Base-by-base conservation (phyloP, 2,329 filamentous ascomycete genomes). In the Talaromyces sp. region DNA sequence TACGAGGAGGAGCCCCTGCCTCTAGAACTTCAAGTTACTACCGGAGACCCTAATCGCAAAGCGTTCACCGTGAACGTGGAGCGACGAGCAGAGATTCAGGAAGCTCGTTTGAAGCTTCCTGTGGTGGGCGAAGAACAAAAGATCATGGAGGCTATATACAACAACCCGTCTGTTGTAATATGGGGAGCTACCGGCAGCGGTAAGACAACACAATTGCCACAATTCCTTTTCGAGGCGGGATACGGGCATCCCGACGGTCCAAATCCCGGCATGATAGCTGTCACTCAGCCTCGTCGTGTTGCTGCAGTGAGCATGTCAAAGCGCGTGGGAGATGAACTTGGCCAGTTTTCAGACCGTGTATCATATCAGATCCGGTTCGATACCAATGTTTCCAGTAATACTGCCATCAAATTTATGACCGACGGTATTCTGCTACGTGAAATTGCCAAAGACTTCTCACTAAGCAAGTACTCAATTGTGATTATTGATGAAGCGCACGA, bases 401-500 rank as follows among this genome's bases (percentile, higher is more conserved):
- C 95, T 0, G 90, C 92, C 6, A 87, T 99, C 76, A 99, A 99
- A 76, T 99, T 98, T 80, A 97, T 99, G 93, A 99, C 95, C 0
- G 95, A 99, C 77, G 95, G 95, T 84, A 93, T 99, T 33, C 82
- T 99, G 66, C 85, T 99, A 10, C 89, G 95, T 64, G 95, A 99
- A 77, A 90, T 97, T 62, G 89, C 91, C 0, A 89, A 95, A 69
- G 95, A 99, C 74, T 92, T 98, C 73, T 85, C 92, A 0, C 80
- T 99, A 52, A 87, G 85, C 59, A 96, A 96, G 71, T 99, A 99
- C 77, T 97, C 94, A 0, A 91, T 90, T 14, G 91, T 99, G 61
- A 87, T 99, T 58, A 94, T 99, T 67, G 95, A 99, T 72, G 95
- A 99, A 78, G 95, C 95, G 1, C 95, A 99, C 80, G 95, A 99